These are phyloP conservation scores for Tricholoma bakamatsutake DNA, from an alignment of 768 basidiomycete genomes.

Conservation along the genomic window DNA sequence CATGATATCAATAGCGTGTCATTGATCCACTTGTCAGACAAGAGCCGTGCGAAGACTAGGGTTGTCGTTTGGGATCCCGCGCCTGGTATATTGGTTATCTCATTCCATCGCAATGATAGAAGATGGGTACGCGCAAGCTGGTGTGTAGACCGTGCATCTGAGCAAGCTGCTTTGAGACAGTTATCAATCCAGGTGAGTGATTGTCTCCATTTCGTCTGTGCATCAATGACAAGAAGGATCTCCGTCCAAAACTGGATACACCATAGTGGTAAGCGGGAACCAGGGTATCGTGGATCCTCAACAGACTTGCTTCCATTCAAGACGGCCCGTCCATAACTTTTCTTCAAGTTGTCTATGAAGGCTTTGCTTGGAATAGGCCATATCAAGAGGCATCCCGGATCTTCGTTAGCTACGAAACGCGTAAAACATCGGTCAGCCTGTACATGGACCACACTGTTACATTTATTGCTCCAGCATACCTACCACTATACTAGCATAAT, in stretches of 20 bases:
- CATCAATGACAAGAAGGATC: not conserved
- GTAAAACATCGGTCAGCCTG: not conserved
- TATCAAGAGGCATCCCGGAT: not conserved
- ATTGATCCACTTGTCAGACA: not conserved
- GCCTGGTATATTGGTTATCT: not conserved
- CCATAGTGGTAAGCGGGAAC: not conserved
- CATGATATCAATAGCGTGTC: slow-evolving; percentile 8
- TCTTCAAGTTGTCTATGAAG: not conserved
- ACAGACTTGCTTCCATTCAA: slow-evolving; percentile 3
- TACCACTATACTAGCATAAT: no score
- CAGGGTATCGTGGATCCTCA: not conserved
- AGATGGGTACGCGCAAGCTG: not conserved
- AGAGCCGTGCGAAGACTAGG: not conserved
- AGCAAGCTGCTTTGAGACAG: not conserved
- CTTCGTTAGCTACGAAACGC: not conserved
- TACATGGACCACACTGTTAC: not conserved
- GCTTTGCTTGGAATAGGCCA: not conserved
- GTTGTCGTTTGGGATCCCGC: not conserved
- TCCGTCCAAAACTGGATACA: not conserved
- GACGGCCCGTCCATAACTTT: slow-evolving; percentile 1
- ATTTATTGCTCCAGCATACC: no score
- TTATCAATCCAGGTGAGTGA: not conserved
- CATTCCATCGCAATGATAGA: slow-evolving; percentile 3
- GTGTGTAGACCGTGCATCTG: not conserved
- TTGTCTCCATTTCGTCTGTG: not conserved